Evolutionary conservation across 768 basidiomycete genomes (phyloP), one percentile per base, ranked within the genome.

Genomic region (Baorangia bicolor): DNA sequence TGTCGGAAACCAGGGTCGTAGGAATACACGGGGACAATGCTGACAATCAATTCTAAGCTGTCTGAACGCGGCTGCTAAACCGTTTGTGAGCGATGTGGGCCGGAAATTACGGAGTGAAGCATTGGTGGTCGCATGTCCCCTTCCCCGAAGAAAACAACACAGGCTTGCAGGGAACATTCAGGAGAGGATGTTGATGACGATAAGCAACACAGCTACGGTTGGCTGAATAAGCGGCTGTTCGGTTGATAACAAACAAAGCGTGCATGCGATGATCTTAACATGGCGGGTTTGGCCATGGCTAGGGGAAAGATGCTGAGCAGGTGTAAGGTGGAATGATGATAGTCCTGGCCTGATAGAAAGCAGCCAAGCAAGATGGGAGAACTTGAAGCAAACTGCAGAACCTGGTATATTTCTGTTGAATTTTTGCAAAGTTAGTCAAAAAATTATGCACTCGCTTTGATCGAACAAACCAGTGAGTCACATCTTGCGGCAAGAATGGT

Each of bases 1-100:
- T 61, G 27, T 41, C 45, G 40, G 53, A 48, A 56, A 30, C 18
- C 11, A 57, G 23, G 40, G 50, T 46, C 25, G 28, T 44, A 33
- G 16, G 33, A 18, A 44, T 43, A 39, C 28, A 51, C n/a, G 39
- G 9, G n/a, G 35, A 43, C 5, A n/a, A 43, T 39, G 31, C 21
- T 20, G 43, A 43, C 38, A 14, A 8, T 34, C 38, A 3, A 30
- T 30, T 51, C 18, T 41, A 44, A 43, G 35, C 33, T 35, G 38
- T 40, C 42, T 54, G 25, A 45, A 50, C 2, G 28, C 13, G 16
- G 35, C 25, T 35, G n/a, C n/a, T n/a, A n/a, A n/a, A n/a, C n/a
- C n/a, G 23, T 31, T 28, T 21, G 25, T 60, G 38, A 35, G 20
- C n/a, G 27, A 34, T 49, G 35, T 58, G 46, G 35, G 30, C 25